Percentiles rank a stretch among this genome's conserved stretches.
phyloP scores from a whole-genome alignment of 345 rosid species.

The Gossypium bickii region DNA sequence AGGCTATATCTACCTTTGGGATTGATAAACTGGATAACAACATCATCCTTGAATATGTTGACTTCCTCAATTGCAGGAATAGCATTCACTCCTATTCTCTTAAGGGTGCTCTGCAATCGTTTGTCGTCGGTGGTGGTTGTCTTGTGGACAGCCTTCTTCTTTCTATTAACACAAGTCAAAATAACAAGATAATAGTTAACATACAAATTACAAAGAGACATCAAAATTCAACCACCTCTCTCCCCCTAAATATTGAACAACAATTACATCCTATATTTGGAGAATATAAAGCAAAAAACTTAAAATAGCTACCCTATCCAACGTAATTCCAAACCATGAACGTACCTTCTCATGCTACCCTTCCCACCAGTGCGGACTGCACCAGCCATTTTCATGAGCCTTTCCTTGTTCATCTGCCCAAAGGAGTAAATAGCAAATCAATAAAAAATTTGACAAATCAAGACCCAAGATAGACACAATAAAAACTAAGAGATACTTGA shows the following conservation, averaged over 20 bases:
- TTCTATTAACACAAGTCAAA: conserved; percentile 34
- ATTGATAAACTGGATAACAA: conserved; percentile 75
- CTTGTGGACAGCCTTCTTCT: conserved; percentile 99
- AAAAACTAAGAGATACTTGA: neutral
- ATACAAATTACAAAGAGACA: neutral
- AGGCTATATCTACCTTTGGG: conserved; percentile 64
- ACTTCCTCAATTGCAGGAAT: conserved; percentile 96
- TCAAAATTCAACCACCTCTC: neutral
- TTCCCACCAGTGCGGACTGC: conserved; percentile 98
- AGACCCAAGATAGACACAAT: too few species aligned
- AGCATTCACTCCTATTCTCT: conserved; percentile 89
- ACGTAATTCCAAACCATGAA: neutral
- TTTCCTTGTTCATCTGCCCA: conserved; percentile 76
- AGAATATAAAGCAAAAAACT: neutral
- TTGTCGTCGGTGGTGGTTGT: conserved; percentile 96
- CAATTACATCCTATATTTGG: neutral
- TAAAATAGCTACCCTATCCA: neutral
- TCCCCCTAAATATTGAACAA: neutral
- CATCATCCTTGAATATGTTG: conserved; percentile 92
- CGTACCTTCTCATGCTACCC: conserved; percentile 87
- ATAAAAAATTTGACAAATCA: neutral
- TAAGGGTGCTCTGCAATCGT: conserved; percentile 91
- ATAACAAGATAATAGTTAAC: neutral
- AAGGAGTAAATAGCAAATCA: neutral
- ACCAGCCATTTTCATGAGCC: conserved; percentile 90